These are phyloP conservation scores for Lepidopterella palustris DNA, from an alignment of 495 filamentous ascomycete genomes.

Conservation along the genomic window DNA sequence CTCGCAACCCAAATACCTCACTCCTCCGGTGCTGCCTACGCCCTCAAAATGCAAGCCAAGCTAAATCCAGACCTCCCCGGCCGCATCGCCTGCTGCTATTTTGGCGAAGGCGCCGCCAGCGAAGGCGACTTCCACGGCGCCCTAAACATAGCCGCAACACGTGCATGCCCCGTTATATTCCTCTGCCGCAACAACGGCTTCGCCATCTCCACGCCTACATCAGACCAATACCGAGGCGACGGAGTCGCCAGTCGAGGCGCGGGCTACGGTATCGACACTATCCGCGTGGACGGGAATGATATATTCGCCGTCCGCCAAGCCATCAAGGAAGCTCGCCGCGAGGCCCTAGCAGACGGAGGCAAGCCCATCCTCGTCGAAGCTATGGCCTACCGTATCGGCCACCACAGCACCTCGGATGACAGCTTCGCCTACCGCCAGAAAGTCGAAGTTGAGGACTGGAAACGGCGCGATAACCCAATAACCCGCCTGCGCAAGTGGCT, in stretches of 20 bases:
- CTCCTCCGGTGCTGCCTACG: conserved; percentile 88
- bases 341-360: conserved; percentile 72
- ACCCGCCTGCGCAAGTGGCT: conserved; percentile 87
- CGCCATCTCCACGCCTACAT: conserved; percentile 87
- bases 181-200: conserved; percentile 97
- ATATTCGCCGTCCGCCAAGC: conserved; percentile 89
- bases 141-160: conserved; percentile 91
- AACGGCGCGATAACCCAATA: conserved; percentile 89
- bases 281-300: conserved; percentile 95
- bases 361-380: conserved; percentile 84
- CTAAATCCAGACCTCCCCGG: conserved; percentile 60
- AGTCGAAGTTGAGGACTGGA: conserved; percentile 98
- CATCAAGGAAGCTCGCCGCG: conserved; percentile 66
- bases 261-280: conserved; percentile 95
- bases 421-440: conserved; percentile 91
- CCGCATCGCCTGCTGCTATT: conserved; percentile 80
- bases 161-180: conserved; percentile 86
- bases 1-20: conserved; percentile 95
- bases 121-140: conserved; percentile 98
- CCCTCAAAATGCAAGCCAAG: conserved; percentile 75
- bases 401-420: conserved; percentile 97
- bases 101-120: conserved; percentile 94
- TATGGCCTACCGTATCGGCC: conserved; percentile 95
- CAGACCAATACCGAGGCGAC: conserved; percentile 96
- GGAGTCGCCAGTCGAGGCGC: conserved; percentile 92